Conservation (phyloP, 2,329 filamentous ascomycete genomes). For the Stachybotrys chartarum region DNA sequence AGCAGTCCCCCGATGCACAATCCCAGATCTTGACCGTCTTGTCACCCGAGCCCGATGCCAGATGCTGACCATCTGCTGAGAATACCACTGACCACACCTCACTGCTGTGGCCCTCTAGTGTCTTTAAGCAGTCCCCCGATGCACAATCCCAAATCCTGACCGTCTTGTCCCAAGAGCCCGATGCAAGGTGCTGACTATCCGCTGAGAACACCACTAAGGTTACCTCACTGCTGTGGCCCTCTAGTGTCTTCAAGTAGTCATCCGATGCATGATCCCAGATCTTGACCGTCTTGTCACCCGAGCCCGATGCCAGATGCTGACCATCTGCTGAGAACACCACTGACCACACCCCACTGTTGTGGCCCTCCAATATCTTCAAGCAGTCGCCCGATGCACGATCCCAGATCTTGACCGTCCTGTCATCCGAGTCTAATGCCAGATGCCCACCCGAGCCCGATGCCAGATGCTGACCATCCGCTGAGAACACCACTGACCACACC, state of each 20-base stretch:
- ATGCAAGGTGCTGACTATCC: neutral
- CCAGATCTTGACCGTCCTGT: conserved; percentile 5
- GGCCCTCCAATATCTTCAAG: conserved; percentile 3
- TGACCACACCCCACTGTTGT: neutral
- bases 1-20: neutral
- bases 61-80: conserved; percentile 1
- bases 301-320: conserved; percentile 1
- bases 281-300: conserved; percentile 1
- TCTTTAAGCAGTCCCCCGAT: neutral
- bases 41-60: conserved; percentile 2
- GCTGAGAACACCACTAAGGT: neutral
- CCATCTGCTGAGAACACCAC: conserved; percentile 1
- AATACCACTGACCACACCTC: conserved; percentile 1
- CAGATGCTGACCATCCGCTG: neutral
- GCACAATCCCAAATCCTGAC: conserved; percentile 2
- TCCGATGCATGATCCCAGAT: conserved; percentile 4
- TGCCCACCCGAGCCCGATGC: too few relatives aligned
- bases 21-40: conserved; percentile 2
- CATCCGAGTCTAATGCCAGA: too few relatives aligned
- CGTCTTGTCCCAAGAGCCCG: neutral
- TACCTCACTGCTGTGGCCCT: neutral
- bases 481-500: conserved; percentile 1
- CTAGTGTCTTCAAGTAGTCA: neutral
- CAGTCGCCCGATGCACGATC: conserved; percentile 2
- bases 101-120: neutral